Evolutionary conservation across 2,329 filamentous ascomycete species (phyloP).

Genomic region (Trichoderma pleuroti): DNA sequence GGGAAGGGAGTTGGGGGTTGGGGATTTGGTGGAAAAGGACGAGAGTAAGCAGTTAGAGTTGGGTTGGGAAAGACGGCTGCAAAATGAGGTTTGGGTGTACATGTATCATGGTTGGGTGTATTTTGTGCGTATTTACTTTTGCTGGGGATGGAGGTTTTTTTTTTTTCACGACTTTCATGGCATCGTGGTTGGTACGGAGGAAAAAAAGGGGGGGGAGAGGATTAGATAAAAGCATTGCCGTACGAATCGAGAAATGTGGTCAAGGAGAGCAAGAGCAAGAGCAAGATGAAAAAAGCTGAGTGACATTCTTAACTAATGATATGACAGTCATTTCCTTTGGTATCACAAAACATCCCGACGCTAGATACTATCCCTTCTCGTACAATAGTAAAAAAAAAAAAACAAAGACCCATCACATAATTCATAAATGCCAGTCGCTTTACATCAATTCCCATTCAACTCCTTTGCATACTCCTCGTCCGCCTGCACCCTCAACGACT

Average conservation of each 20-base stretch:
- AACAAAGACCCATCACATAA: background rate
- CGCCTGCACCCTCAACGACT: constrained; percentile 40
- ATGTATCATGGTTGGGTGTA: background rate
- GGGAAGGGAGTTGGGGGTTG: constrained; percentile 74
- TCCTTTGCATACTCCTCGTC: constrained; percentile 47
- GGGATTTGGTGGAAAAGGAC: constrained; percentile 69
- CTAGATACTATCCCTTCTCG: background rate
- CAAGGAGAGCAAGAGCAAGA: background rate
- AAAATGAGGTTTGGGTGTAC: background rate
- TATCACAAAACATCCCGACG: background rate
- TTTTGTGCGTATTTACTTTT: background rate
- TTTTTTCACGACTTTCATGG: background rate
- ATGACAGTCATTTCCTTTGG: background rate
- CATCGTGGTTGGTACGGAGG: background rate
- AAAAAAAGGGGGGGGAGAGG: background rate
- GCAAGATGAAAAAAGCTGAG: background rate
- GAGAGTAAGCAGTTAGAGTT: constrained; percentile 43
- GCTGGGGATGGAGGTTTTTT: background rate
- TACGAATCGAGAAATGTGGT: background rate
- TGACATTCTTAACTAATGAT: background rate
- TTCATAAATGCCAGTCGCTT: background rate
- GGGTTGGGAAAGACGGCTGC: no score
- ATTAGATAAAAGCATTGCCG: background rate
- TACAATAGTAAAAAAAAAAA: background rate
- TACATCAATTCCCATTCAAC: constrained; percentile 25